Evolutionary conservation across 495 filamentous ascomycete genomes (phyloP).

Genomic region (Apodospora peruviana): DNA sequence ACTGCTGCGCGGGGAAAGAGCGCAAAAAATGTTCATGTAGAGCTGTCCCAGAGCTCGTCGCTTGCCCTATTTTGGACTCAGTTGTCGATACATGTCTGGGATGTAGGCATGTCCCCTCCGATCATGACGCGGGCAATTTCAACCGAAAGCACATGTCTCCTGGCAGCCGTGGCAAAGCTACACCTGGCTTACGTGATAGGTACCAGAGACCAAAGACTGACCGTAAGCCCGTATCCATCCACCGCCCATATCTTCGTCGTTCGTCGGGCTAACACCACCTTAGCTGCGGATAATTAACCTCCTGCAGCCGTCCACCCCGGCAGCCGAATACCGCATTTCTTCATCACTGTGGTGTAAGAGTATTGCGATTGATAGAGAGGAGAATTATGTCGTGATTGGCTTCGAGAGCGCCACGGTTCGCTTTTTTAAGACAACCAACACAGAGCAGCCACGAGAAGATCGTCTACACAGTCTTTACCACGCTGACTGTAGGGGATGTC

Average conservation of each 20-base stretch:
- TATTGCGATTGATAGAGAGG: conserved; percentile 26
- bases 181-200: conserved; percentile 31
- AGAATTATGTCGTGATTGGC: conserved; percentile 30
- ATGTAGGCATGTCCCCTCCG: conserved; percentile 25
- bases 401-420: conserved; percentile 31
- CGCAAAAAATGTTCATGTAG: conserved; percentile 25
- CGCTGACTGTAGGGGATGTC: conserved; percentile 25
- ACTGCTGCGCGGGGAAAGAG: conserved; percentile 14
- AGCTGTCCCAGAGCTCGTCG: conserved; percentile 29
- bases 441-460: conserved; percentile 30
- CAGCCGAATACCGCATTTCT: conserved; percentile 31
- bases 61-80: conserved; percentile 34
- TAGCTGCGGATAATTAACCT: conserved; percentile 33
- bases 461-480: conserved; percentile 23
- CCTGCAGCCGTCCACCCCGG: conserved; percentile 12
- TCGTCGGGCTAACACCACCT: neutral
- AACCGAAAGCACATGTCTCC: conserved; percentile 30
- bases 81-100: conserved; percentile 30
- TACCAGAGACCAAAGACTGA: conserved; percentile 30
- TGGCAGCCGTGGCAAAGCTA: conserved; percentile 25
- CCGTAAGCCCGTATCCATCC: conserved; percentile 14
- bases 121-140: conserved; percentile 18
- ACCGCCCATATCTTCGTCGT: neutral
- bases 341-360: conserved; percentile 31
- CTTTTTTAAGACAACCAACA: conserved; percentile 25